Evolutionary conservation across 768 basidiomycete genomes (phyloP).

Genomic region (Tephrocybe rancida): DNA sequence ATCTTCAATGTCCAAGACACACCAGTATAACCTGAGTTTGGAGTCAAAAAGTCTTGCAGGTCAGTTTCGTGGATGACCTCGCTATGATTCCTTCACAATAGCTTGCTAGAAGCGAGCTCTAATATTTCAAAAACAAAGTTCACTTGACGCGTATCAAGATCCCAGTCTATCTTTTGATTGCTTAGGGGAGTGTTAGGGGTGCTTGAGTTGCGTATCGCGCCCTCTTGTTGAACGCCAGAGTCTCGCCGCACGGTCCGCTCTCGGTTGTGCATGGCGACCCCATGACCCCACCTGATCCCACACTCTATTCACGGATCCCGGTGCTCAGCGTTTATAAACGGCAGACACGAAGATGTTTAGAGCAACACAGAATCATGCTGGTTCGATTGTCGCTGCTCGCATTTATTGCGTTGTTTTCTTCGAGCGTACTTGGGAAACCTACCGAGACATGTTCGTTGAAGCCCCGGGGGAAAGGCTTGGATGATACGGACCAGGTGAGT

Average conservation of each 20-base stretch:
- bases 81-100: no score
- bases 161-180: no score
- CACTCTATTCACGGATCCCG: neutral
- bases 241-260: conserved; percentile 11
- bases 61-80: no score
- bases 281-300: no score
- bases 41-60: no score
- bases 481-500: conserved; percentile 40
- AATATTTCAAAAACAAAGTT: no score
- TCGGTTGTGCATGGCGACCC: neutral
- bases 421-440: neutral
- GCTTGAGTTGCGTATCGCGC: no score
- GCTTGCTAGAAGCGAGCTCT: no score
- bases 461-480: conserved; percentile 38
- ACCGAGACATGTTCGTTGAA: conserved; percentile 23
- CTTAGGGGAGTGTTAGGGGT: no score
- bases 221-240: neutral
- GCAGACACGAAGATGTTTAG: neutral
- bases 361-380: conserved; percentile 2
- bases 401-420: neutral
- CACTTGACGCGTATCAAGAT: no score
- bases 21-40: no score
- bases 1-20: no score
- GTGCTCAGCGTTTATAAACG: neutral
- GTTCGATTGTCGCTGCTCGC: conserved; percentile 3